Percentiles rank a stretch among this genome's conserved stretches.
These are phyloP conservation scores for Aegilops bicornis DNA, from an alignment of 176 grass and related monocot genomes.

Conservation along the genomic window DNA sequence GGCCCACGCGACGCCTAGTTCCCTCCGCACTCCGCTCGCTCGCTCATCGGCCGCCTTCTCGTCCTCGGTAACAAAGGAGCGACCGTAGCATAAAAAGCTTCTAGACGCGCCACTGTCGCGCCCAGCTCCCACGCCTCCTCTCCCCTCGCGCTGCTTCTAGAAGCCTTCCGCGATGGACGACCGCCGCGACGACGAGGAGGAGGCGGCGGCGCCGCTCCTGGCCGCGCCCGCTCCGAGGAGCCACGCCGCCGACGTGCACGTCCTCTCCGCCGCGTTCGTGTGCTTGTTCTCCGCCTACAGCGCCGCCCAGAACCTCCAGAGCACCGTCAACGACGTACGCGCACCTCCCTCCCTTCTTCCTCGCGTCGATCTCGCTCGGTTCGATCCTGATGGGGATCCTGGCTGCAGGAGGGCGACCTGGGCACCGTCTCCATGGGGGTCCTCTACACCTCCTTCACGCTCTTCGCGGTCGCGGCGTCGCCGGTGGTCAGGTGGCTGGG, in stretches of 20 bases:
- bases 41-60: constrained; percentile 13
- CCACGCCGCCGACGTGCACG: constrained; percentile 58
- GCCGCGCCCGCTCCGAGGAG: constrained; percentile 4
- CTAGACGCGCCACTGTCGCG: not conserved
- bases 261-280: constrained; percentile 82
- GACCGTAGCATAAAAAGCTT: not conserved
- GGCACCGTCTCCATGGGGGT: constrained; percentile 77
- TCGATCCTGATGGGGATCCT: not conserved
- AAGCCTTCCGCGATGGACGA: constrained; percentile 20
- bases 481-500: constrained; percentile 56
- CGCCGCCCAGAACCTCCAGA: constrained; percentile 86
- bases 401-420: constrained; percentile 57
- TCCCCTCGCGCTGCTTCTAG: not conserved
- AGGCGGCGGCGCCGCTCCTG: constrained; percentile 22
- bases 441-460: constrained; percentile 77
- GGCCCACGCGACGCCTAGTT: not conserved
- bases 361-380: not conserved
- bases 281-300: constrained; percentile 85
- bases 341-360: not conserved
- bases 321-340: constrained; percentile 69
- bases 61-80: not conserved
- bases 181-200: constrained; percentile 34
- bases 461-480: constrained; percentile 67
- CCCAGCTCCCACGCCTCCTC: not conserved
- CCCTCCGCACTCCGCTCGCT: not conserved